A percentile compares a stretch with the other conserved stretches of the same genome.
Conservation (phyloP, 306 rosid genomes). For the Psophocarpus tetragonolobus region DNA sequence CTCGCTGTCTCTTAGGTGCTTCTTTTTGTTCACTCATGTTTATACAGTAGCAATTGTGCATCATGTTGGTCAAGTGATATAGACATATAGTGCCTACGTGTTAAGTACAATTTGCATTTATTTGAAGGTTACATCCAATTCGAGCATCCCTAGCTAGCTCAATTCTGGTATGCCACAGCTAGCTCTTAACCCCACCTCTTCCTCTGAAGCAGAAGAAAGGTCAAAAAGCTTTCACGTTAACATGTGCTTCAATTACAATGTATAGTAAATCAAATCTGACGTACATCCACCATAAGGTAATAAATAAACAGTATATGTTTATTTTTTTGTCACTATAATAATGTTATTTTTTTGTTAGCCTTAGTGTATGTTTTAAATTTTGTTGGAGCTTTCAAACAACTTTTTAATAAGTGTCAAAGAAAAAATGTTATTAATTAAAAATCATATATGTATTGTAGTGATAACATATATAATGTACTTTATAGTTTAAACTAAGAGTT, state of each 20-base stretch:
- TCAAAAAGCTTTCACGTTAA: constrained; percentile 13
- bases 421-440: too few species aligned
- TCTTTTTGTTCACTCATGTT: background rate
- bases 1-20: background rate
- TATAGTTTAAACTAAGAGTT: too few species aligned
- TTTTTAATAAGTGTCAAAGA: too few species aligned
- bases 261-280: background rate
- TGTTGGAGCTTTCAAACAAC: too few species aligned
- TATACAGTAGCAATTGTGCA: background rate
- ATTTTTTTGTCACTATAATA: too few species aligned
- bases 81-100: constrained; percentile 18
- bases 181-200: constrained; percentile 17
- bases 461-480: too few species aligned
- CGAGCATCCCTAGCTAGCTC: constrained; percentile 7
- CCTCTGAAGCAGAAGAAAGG: background rate
- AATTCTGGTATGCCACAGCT: constrained; percentile 16
- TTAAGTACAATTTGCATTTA: constrained; percentile 11
- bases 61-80: background rate
- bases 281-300: background rate
- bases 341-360: too few species aligned
- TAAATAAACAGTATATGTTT: background rate
- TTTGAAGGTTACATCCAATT: constrained; percentile 7
- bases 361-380: too few species aligned
- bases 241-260: background rate
- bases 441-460: too few species aligned